Base-by-base conservation (phyloP, 2,329 filamentous ascomycete genomes). In the Hymenoscyphus fraxineus region DNA sequence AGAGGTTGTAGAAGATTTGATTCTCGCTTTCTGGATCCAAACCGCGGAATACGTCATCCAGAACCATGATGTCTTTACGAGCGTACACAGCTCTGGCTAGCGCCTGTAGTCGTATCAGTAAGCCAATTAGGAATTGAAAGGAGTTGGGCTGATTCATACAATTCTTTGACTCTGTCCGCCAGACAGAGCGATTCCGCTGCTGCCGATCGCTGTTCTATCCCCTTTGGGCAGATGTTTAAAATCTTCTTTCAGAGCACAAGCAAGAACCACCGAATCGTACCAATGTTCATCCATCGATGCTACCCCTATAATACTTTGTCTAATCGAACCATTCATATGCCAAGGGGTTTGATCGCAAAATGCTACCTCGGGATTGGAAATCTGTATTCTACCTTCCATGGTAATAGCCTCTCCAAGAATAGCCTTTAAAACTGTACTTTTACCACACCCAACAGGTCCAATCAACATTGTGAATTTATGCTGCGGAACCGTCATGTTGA, bases 61-160 rank as follows among this genome's bases (percentile, higher is more conserved):
- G 64, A 19, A 72, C 64, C 7, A 71, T 47, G 9, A 69, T 63
- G 16, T 67, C 62, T 41, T 66, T 54, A 35, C 40, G 63, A 16
- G 74, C 72, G 77, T 84, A 64, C 35, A 77, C 72, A 13, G 76
- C 73, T 44, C 88, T 80, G n/a, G 87, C 88, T 67, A 90, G 88
- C 67, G 88, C 88, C 69, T 90, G 74, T 6, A 56, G 5, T 3
- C 16, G n/a, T 2, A 39, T 59, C 27, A 44, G 54, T 27, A 61
- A 32, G 9, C 10, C 7, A 31, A 32, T 15, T 5, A 54, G 38
- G 13, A 15, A 35, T 9, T 38, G 12, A 10, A 35, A 27, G 39
- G 15, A n/a, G 1, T 55, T 9, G 4, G 44, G 16, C 39, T 2
- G 51, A 2, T 3, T 32, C 64, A 62, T 61, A 70, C 72, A 31